These are phyloP conservation scores for Hemisphaericaspora lyxosophila DNA, from an alignment of 1,139 yeast species.

Conservation along the genomic window DNA sequence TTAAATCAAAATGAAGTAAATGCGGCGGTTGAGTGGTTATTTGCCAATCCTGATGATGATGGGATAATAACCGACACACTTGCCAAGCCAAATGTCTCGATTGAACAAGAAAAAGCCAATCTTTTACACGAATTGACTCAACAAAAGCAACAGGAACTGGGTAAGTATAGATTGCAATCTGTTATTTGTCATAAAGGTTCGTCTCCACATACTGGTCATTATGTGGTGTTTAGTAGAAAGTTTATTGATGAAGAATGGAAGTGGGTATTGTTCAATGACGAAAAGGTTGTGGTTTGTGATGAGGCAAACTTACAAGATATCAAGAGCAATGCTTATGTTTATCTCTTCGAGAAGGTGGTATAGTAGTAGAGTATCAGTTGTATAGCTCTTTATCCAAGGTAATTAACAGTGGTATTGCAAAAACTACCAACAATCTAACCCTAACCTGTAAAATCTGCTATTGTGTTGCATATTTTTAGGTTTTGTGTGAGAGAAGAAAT, in stretches of 20 bases:
- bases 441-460: too few relatives aligned
- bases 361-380: too few relatives aligned
- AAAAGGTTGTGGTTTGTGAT: conserved; percentile 77
- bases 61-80: conserved; percentile 26
- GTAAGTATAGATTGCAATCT: conserved; percentile 57
- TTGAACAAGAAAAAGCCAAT: conserved; percentile 22
- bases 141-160: neutral
- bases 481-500: too few relatives aligned
- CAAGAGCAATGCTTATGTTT: conserved; percentile 62
- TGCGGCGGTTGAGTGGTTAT: conserved; percentile 88
- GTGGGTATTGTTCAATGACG: conserved; percentile 93
- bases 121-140: conserved; percentile 19
- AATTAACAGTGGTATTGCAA: too few relatives aligned
- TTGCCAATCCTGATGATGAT: conserved; percentile 68
- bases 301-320: conserved; percentile 63
- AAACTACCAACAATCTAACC: too few relatives aligned
- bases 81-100: conserved; percentile 17
- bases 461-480: too few relatives aligned
- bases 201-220: conserved; percentile 94
- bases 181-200: conserved; percentile 93
- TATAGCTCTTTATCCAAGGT: too few relatives aligned
- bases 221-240: conserved; percentile 73
- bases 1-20: conserved; percentile 61
- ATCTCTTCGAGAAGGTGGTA: conserved; percentile 39
- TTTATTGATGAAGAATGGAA: conserved; percentile 38